phyloP scores from a whole-genome alignment of 2,329 filamentous ascomycete species.

The Fusarium beomiforme region DNA sequence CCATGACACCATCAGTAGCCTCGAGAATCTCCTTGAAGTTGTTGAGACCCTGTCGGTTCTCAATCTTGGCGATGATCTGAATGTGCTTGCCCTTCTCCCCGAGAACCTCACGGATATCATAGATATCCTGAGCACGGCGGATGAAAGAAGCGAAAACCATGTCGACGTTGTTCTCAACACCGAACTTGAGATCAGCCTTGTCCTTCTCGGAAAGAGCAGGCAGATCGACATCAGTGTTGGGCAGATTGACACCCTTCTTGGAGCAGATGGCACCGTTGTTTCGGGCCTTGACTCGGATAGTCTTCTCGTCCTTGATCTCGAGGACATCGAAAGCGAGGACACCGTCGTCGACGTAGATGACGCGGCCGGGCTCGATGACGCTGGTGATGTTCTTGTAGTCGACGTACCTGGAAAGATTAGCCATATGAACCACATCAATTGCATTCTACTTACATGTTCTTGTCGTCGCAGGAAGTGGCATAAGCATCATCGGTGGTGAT shows the following conservation, averaged over 20 bases:
- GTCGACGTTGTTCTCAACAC: conserved; percentile 98
- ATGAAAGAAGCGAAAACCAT: conserved; percentile 99
- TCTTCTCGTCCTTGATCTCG: conserved; percentile 88
- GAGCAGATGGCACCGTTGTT: conserved; percentile 99
- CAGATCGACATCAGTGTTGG: conserved; percentile 98
- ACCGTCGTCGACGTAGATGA: conserved; percentile 98
- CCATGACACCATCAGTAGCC: conserved; percentile 99
- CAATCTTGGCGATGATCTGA: conserved; percentile 99
- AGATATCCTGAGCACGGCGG: conserved; percentile 91
- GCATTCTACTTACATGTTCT: conserved; percentile 81
- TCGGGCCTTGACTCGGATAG: conserved; percentile 83
- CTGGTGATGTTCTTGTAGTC: conserved; percentile 99
- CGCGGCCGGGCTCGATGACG: conserved; percentile 89
- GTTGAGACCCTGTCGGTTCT: conserved; percentile 99
- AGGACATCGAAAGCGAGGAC: conserved; percentile 96
- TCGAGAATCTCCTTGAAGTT: conserved; percentile 98
- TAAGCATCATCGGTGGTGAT: conserved; percentile 97
- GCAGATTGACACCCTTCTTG: conserved; percentile 98
- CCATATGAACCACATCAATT: background rate
- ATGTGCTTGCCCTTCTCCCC: conserved; percentile 94
- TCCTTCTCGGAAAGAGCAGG: conserved; percentile 98
- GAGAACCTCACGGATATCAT: conserved; percentile 88
- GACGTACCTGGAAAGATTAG: conserved; percentile 73
- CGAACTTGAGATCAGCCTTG: conserved; percentile 91
- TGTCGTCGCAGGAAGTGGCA: conserved; percentile 81